These are phyloP conservation scores for Globisporangium camurandrum DNA, from an alignment of 352 stramenopile species.

Conservation along the genomic window DNA sequence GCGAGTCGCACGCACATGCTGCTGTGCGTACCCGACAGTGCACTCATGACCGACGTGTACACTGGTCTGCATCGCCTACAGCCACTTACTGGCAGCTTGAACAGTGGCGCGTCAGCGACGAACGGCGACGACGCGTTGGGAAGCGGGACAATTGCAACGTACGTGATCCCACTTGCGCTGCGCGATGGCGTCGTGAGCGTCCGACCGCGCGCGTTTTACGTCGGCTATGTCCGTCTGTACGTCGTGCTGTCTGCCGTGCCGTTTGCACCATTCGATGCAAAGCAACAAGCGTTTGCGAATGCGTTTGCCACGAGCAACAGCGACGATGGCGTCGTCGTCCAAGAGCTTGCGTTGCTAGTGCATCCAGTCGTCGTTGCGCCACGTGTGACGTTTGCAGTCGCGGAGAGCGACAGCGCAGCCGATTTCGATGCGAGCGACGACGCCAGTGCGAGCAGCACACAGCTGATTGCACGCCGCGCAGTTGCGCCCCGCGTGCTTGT, in stretches of 20 bases:
- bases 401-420: slow-evolving; percentile 1
- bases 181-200: slow-evolving; percentile 21
- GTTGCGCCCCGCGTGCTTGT: slow-evolving; percentile 14
- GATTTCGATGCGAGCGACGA: neutral
- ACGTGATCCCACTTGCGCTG: slow-evolving; percentile 25
- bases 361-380: slow-evolving; percentile 15
- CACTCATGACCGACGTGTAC: slow-evolving; percentile 28
- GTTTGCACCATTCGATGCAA: slow-evolving; percentile 29
- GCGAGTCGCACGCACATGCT: slow-evolving; percentile 27
- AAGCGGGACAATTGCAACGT: slow-evolving; percentile 21
- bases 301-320: neutral
- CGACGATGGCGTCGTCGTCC: slow-evolving; percentile 27
- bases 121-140: slow-evolving; percentile 13
- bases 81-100: no score
- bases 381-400: slow-evolving; percentile 7
- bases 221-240: slow-evolving; percentile 30
- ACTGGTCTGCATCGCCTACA: slow-evolving; percentile 23
- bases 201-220: slow-evolving; percentile 19
- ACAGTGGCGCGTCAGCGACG: slow-evolving; percentile 6
- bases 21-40: slow-evolving; percentile 28
- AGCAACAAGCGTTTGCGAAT: slow-evolving; percentile 22
- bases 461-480: slow-evolving; percentile 18
- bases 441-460: neutral
- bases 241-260: slow-evolving; percentile 32
- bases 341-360: slow-evolving; percentile 28